Evolutionary conservation across 345 rosid genomes (phyloP), one percentile per base, ranked within the genome.

Genomic region (Populus nigra): DNA sequence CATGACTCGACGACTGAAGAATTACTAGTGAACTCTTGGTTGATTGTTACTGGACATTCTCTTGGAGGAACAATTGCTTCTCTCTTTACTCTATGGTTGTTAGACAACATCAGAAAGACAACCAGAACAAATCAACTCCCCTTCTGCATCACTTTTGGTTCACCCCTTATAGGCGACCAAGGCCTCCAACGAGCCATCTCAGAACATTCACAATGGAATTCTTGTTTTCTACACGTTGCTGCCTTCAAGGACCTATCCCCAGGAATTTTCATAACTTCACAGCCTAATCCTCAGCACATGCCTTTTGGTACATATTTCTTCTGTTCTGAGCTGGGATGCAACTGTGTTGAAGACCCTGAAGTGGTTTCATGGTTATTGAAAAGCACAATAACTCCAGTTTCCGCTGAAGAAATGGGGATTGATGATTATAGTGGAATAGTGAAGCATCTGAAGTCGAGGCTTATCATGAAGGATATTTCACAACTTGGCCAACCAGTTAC

Each of bases 31-130:
- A 69, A 78, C 10, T 50, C 72, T 13, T 86, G 78, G 2, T 79
- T 84, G 49, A 82, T 94, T 72, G 73, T 94, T n/a, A 82, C 93
- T 2, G 97, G 97, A 62, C 80, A 81, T 59, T 76, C 81, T 20
- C 76, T 91, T 29, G 96, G 92, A 81, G 98, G 94, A 76, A 86
- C 90, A 1, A 70, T 92, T 31, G 98, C 97, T 36, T 86, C 89
- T 67, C 93, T 94, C 66, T 90, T 89, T 73, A 88, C 94, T 3
- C 74, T 94, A 38, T 86, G 88, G 90, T 83, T 94, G 80, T 85
- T 91, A 6, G 86, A 85, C 53, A 72, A 25, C 31, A 72, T 90
- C 53, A 22, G 81, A 7, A 67, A 1, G 36, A 66, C 75, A 1
- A 62, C 50, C 7, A 29, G n/a, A 50, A 43, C 7, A 25, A 43